Conservation (phyloP, 768 basidiomycete species). For the Boletus rubropictus region DNA sequence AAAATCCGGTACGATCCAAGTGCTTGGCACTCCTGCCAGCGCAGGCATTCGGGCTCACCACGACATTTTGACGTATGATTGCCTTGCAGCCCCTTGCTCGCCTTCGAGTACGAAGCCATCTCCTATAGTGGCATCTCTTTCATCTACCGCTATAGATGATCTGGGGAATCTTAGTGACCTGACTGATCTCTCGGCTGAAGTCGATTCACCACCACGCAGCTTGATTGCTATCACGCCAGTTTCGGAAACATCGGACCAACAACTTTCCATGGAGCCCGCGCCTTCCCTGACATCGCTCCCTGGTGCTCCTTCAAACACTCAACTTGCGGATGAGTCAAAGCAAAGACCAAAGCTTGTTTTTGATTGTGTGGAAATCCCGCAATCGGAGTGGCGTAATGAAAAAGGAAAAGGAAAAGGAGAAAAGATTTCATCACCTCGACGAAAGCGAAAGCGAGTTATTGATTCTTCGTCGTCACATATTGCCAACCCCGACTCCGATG, state of each 20-base stretch:
- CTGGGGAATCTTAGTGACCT: slow-evolving; percentile 21
- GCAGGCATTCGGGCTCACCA: background rate
- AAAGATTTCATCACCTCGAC: background rate
- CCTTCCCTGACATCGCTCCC: background rate
- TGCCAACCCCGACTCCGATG: background rate
- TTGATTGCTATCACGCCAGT: background rate
- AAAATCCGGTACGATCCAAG: background rate
- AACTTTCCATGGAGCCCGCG: background rate
- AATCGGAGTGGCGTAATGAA: slow-evolving; percentile 8
- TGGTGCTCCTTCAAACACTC: background rate
- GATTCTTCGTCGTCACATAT: background rate
- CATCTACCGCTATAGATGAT: slow-evolving; percentile 7
- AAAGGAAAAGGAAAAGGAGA: slow-evolving; percentile 2
- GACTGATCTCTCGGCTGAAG: slow-evolving; percentile 27
- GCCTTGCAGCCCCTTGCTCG: background rate
- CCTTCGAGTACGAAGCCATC: background rate
- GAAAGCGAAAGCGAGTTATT: slow-evolving; percentile 13
- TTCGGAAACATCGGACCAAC: background rate
- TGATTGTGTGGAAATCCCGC: slow-evolving; percentile 21
- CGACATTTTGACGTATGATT: background rate
- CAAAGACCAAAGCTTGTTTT: slow-evolving; percentile 17
- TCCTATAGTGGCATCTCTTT: background rate
- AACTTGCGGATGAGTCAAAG: background rate
- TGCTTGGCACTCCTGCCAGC: background rate
- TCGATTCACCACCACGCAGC: slow-evolving; percentile 10